Evolutionary conservation across 257 asterid species (phyloP), one percentile per base, ranked within the genome.

Genomic region (Gentiana macrophylla): DNA sequence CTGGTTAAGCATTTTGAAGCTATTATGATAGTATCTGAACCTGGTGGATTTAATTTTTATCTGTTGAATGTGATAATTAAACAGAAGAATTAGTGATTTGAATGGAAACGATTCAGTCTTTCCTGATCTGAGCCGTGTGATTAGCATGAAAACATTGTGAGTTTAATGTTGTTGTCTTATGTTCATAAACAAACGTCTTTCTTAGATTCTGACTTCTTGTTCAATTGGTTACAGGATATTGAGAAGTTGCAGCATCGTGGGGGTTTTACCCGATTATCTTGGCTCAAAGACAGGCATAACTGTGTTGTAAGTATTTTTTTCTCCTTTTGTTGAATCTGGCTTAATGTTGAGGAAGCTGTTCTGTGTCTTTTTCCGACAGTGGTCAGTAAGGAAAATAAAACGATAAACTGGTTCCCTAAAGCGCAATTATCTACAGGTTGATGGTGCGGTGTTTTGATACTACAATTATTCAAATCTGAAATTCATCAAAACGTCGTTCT

Each of bases 41-140:
- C 24, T 15, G 24, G 24, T 15, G 24, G 24, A 15, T 15, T 15
- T 60, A 15, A 32, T 43, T 3, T 37, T 44, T 50, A 32, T 15
- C 52, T 7, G 2, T 46, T 57, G 37, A 37, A 50, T 63, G 34
- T 3, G 11, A 49, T 15, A 15, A 15, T 55, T 66, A 51, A 58
- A 75, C 86, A 86, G 95, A 80, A 80, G 89, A 72, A 77, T 86
- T 51, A 80, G 85, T 56, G 95, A 86, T 70, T 69, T 86, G 82
- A 75, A 49, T 10, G 93, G 87, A 53, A 79, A 73, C 49, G 79
- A 50, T 12, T 74, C 93, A 12, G 54, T 68, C 65, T 80, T 86
- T 63, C 95, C 89, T 32, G 52, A 61, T 62, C 70, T 86, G 33
- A 56, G 55, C 37, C 53, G 56, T 50, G 57, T 64, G 34, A 66